A percentile compares a stretch with the other conserved stretches of the same genome.
These are phyloP conservation scores for Nigrospora oryzae DNA, from an alignment of 2,329 filamentous ascomycete species.

Conservation along the genomic window DNA sequence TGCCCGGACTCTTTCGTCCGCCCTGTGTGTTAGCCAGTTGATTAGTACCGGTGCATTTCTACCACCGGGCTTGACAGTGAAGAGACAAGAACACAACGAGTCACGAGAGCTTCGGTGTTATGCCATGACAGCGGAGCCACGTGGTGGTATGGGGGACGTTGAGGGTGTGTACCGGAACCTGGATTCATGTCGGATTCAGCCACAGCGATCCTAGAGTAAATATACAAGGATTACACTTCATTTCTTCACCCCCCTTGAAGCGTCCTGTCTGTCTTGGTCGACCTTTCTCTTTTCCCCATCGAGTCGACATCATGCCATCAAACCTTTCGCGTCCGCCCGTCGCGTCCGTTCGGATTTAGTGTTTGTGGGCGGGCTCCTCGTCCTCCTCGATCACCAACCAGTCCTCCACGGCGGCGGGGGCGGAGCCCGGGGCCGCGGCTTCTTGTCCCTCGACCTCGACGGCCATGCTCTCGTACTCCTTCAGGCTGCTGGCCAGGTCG, in stretches of 20 bases:
- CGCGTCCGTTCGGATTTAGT: constrained; percentile 28
- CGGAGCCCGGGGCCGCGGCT: constrained; percentile 47
- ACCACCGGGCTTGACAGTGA: no score
- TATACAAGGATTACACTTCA: constrained; percentile 30
- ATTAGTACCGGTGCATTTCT: no score
- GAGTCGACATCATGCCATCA: no score
- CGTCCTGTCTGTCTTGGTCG: no score
- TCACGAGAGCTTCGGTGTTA: no score
- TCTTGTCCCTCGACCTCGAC: constrained; percentile 92
- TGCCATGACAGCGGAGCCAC: no score
- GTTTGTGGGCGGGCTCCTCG: constrained; percentile 40
- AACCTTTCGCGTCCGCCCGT: constrained; percentile 1
- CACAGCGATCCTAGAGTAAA: constrained; percentile 21
- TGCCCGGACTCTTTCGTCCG: no score
- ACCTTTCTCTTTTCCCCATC: no score
- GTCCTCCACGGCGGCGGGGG: constrained; percentile 50
- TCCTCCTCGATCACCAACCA: constrained; percentile 78
- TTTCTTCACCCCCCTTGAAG: neutral
- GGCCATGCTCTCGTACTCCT: constrained; percentile 88
- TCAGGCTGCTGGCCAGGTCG: constrained; percentile 83
- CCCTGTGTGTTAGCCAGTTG: no score
- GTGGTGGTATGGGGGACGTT: no score
- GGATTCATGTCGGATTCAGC: constrained; percentile 16
- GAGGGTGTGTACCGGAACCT: constrained; percentile 7
- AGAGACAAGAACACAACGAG: no score